Conservation (phyloP, 345 rosid species). For the Adansonia digitata region DNA sequence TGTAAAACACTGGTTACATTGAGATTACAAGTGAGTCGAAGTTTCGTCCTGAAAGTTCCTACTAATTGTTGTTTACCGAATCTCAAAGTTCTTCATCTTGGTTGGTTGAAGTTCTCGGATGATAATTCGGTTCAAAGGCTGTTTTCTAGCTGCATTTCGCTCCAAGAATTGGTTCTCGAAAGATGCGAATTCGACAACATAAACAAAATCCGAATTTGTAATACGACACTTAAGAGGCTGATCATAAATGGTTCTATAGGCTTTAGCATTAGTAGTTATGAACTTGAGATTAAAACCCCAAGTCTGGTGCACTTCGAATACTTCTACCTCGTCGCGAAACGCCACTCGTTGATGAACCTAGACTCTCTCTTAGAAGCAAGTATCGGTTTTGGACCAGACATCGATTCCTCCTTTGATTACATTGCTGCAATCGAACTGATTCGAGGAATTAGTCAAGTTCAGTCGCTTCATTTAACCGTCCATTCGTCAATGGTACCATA, state of each 20-base stretch:
- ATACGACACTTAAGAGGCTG: neutral
- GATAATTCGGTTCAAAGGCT: neutral
- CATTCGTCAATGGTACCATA: neutral
- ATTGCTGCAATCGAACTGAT: neutral
- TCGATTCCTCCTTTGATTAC: neutral
- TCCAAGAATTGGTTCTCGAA: neutral
- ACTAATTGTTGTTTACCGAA: neutral
- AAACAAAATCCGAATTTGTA: neutral
- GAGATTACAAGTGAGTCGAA: neutral
- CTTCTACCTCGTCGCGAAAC: neutral
- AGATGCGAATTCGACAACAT: neutral
- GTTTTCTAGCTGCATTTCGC: neutral
- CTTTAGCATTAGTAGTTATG: neutral
- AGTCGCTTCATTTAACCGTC: neutral
- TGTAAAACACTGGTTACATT: neutral
- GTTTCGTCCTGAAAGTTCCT: neutral
- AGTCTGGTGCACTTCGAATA: neutral
- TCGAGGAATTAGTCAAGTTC: neutral
- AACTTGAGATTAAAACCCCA: neutral
- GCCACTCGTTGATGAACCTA: neutral
- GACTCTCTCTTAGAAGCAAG: neutral
- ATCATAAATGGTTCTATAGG: neutral
- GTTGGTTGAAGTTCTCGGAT: neutral
- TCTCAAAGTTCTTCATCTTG: neutral
- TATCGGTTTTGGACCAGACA: neutral